Conservation (phyloP, 2,329 filamentous ascomycete genomes). For the Fusarium chaquense region DNA sequence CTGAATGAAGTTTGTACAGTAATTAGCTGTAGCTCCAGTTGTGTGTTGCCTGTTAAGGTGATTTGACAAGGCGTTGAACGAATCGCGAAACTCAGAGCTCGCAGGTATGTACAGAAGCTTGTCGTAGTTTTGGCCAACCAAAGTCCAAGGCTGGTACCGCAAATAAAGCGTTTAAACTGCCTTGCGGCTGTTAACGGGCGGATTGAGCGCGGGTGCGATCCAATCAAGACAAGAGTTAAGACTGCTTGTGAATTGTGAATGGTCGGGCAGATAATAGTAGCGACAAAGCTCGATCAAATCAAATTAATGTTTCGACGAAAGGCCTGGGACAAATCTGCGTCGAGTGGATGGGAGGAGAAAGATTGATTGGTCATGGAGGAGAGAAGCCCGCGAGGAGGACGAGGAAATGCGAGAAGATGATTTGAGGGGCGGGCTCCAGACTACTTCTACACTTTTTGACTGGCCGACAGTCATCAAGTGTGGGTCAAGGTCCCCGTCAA, state of each 20-base stretch:
- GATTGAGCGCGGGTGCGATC: conserved; percentile 36
- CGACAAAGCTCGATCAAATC: conserved; percentile 35
- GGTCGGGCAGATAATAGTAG: conserved; percentile 41
- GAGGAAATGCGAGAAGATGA: conserved; percentile 63
- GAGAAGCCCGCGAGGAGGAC: conserved; percentile 55
- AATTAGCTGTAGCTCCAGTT: conserved; percentile 13
- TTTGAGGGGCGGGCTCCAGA: conserved; percentile 62
- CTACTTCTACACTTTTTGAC: conserved; percentile 60
- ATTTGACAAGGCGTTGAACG: conserved; percentile 32
- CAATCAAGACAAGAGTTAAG: conserved; percentile 43
- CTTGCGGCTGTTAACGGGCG: conserved; percentile 18
- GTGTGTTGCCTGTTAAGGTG: conserved; percentile 39
- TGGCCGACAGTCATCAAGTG: conserved; percentile 60
- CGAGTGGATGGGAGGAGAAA: conserved; percentile 55
- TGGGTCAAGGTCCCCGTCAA: conserved; percentile 51
- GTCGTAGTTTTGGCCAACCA: conserved; percentile 13
- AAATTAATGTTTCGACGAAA: conserved; percentile 45
- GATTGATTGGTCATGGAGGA: conserved; percentile 62
- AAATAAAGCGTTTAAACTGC: conserved; percentile 29
- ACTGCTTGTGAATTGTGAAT: conserved; percentile 49
- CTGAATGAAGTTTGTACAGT: not conserved
- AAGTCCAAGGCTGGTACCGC: conserved; percentile 5
- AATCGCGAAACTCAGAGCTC: conserved; percentile 30
- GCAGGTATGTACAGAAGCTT: conserved; percentile 10
- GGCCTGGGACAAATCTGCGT: conserved; percentile 49